Base-by-base conservation (phyloP, 1,284 basidiomycete species). In the Puccinia triticina region DNA sequence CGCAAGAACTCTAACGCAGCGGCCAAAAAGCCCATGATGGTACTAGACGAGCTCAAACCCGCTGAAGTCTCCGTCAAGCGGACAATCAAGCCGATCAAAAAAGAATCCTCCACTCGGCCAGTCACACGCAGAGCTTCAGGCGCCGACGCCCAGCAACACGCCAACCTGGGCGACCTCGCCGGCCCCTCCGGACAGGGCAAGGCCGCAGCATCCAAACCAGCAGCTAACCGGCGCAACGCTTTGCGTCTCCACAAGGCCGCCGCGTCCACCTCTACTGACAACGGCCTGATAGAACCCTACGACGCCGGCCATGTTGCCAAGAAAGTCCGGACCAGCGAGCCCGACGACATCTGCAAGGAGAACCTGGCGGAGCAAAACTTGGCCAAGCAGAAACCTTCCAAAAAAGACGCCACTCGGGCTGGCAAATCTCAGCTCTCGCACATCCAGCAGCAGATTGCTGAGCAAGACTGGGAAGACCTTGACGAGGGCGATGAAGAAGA, bases 401-500 rank as follows among this genome's bases (percentile, higher is more conserved):
- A 75, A 48, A 57, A 59, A 26, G 50, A 75, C 2, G 32, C 23
- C 11, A 37, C 55, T 29, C 50, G 53, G 2, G 26, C 16, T 12
- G 26, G 23, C 16, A 75, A 48, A 21, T 21, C 34, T 8, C 43
- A 57, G 21, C 29, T n/a, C 5, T 43, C 43, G 2, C n/a, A 34
- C 0, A 50, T 29, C n/a, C 37, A 57, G 46, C 66, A 55, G 48
- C 73, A 81, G 34, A 69, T 26, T 11, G 71, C 29, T 34, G 90
- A 90, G 84, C 86, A 88, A 34, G 89, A 89, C 0, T 90, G 89
- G 95, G 92, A 93, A 48, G 95, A 98, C 86, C 90, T 98, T 26
- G 96, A 98, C 85, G 92, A 91, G 3, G 96, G 95, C 82, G 96
- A 99, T 86, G 90, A 88, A n/a, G 94, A 95, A 82, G 96, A 99